Percentiles rank a stretch among this genome's conserved stretches.
Conservation (phyloP, 805 yeast species). For the Saccharomycopsis vini region DNA sequence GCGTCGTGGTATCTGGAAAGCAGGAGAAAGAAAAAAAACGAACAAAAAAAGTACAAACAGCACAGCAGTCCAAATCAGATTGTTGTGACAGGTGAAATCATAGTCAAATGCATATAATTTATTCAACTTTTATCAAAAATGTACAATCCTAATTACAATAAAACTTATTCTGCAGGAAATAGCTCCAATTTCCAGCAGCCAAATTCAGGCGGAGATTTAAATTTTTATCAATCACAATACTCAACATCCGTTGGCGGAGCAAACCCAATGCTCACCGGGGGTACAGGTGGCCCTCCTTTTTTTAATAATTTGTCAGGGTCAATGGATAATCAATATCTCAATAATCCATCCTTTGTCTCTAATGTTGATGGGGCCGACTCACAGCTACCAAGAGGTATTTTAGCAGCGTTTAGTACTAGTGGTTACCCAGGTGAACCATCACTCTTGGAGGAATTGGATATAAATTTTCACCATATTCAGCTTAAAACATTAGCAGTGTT, state of each 20-base stretch:
- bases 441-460: constrained; percentile 83
- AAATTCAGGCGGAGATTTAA: constrained; percentile 9
- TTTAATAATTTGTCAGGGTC: constrained; percentile 14
- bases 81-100: too few relatives aligned
- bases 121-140: too few relatives aligned
- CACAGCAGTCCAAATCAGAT: too few relatives aligned
- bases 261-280: not conserved
- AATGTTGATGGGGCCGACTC: constrained; percentile 16
- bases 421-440: constrained; percentile 97
- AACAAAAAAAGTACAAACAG: too few relatives aligned
- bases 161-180: too few relatives aligned
- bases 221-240: constrained; percentile 16
- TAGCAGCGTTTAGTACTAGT: constrained; percentile 87
- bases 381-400: constrained; percentile 58
- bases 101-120: too few relatives aligned
- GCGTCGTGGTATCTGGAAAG: too few relatives aligned
- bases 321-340: constrained; percentile 19
- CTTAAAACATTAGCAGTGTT: constrained; percentile 79
- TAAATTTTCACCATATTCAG: constrained; percentile 81
- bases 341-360: constrained; percentile 11
- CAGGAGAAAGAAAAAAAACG: too few relatives aligned
- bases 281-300: constrained; percentile 13
- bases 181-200: too few relatives aligned
- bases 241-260: not conserved
- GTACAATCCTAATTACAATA: too few relatives aligned